Percentiles rank a stretch among this genome's conserved stretches.
These are phyloP conservation scores for Ustilago hordei DNA, from an alignment of 1,284 basidiomycete species.

Conservation along the genomic window DNA sequence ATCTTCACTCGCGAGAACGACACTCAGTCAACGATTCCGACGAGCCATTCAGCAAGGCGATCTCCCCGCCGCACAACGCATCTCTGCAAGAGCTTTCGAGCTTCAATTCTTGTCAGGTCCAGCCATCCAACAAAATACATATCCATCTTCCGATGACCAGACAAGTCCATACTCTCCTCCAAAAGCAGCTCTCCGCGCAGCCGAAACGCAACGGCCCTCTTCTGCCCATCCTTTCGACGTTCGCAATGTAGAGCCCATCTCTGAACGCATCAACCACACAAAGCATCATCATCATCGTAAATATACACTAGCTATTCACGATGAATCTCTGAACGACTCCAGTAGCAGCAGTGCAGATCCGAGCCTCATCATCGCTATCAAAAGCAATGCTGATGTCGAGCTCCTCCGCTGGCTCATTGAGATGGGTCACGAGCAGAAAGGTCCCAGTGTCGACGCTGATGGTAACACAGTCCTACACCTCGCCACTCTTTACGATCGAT, in stretches of 20 bases:
- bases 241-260: slow-evolving; percentile 32
- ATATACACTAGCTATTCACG: slow-evolving; percentile 36
- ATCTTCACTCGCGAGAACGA: slow-evolving; percentile 21
- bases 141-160: not conserved
- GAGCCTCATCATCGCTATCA: slow-evolving; percentile 56
- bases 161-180: slow-evolving; percentile 7
- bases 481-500: slow-evolving; percentile 51
- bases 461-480: slow-evolving; percentile 53
- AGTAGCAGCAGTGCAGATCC: slow-evolving; percentile 16
- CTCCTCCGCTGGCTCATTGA: slow-evolving; percentile 64
- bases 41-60: slow-evolving; percentile 54
- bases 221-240: slow-evolving; percentile 46
- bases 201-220: slow-evolving; percentile 33
- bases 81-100: slow-evolving; percentile 40
- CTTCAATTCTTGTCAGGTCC: slow-evolving; percentile 18
- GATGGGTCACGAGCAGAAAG: slow-evolving; percentile 56
- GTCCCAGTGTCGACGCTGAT: slow-evolving; percentile 37
- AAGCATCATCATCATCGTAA: slow-evolving; percentile 38
- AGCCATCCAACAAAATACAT: not conserved
- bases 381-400: slow-evolving; percentile 51
- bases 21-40: slow-evolving; percentile 55
- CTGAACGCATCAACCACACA: slow-evolving; percentile 8
- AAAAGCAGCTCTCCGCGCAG: slow-evolving; percentile 34
- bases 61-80: slow-evolving; percentile 39
- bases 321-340: slow-evolving; percentile 11